Evolutionary conservation across 352 stramenopile species (phyloP).

Genomic region (Albugo candida): DNA sequence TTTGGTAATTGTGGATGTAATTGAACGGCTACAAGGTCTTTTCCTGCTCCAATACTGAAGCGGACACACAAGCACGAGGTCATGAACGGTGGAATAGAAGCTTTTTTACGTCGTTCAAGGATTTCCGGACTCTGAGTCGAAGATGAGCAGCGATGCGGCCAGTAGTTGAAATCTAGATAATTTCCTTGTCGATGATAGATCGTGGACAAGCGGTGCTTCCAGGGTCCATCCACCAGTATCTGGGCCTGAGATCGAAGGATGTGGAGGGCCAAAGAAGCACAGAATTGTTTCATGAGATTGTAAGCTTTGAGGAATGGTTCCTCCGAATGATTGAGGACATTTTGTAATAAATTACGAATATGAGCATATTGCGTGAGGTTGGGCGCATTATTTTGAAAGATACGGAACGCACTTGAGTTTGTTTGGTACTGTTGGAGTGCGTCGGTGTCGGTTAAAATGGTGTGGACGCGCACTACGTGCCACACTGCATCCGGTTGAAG

Average conservation of each 20-base stretch:
- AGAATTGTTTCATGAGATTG: conserved; percentile 70
- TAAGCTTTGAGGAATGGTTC: conserved; percentile 61
- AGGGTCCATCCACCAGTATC: conserved; percentile 57
- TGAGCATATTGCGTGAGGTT: conserved; percentile 59
- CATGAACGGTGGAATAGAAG: conserved; percentile 19
- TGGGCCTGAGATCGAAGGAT: conserved; percentile 58
- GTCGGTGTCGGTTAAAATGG: conserved; percentile 3
- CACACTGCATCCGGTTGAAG: conserved; percentile 57
- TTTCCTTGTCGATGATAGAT: conserved; percentile 58
- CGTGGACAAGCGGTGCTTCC: conserved; percentile 61
- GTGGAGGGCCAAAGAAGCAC: conserved; percentile 53
- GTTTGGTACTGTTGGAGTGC: conserved; percentile 32
- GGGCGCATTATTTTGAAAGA: conserved; percentile 52
- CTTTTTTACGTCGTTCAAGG: background rate
- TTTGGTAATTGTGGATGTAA: conserved; percentile 42
- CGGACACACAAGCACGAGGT: conserved; percentile 18
- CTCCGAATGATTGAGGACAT: conserved; percentile 64
- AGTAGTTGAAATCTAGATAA: conserved; percentile 62
- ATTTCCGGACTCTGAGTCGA: conserved; percentile 8
- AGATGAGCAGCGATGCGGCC: conserved; percentile 43
- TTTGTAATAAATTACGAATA: conserved; percentile 67
- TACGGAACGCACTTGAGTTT: conserved; percentile 33
- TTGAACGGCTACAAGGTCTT: conserved; percentile 34
- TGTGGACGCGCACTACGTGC: conserved; percentile 64
- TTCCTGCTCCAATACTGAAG: background rate